Evolutionary conservation across 129 eudicot species (phyloP).

Genomic region (Arctium lappa): DNA sequence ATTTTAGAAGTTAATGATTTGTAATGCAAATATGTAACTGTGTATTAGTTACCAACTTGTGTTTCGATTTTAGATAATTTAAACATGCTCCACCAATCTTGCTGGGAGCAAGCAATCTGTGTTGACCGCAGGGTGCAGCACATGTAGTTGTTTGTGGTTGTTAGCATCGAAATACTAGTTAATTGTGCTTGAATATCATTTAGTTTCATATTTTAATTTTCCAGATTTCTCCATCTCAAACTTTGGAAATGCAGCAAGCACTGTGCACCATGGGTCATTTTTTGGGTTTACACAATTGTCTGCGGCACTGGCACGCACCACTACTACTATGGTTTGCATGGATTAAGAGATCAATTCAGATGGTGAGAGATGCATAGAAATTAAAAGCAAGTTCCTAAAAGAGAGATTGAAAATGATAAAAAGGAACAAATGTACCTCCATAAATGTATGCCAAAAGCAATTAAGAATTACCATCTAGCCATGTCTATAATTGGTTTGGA

Average conservation of each 20-base stretch:
- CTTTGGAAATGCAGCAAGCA: neutral
- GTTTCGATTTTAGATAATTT: neutral
- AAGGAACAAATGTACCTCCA: neutral
- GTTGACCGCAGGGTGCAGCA: neutral
- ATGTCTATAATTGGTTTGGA: neutral
- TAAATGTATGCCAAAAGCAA: neutral
- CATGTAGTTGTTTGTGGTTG: neutral
- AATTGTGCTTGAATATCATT: neutral
- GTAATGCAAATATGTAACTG: neutral
- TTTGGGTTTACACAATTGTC: neutral
- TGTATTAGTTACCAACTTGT: neutral
- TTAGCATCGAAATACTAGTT: neutral
- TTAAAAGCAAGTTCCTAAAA: conserved; percentile 1
- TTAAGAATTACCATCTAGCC: neutral
- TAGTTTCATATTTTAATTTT: neutral
- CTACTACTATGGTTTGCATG: neutral
- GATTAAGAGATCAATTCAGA: conserved; percentile 8
- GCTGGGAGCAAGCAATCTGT: neutral
- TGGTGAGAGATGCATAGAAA: neutral
- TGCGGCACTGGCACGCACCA: neutral
- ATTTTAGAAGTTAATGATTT: neutral
- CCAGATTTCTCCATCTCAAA: neutral
- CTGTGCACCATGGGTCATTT: neutral
- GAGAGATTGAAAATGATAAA: neutral
- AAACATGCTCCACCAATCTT: neutral